Conservation (phyloP, 2,329 filamentous ascomycete genomes). For the Fusarium nurragi region DNA sequence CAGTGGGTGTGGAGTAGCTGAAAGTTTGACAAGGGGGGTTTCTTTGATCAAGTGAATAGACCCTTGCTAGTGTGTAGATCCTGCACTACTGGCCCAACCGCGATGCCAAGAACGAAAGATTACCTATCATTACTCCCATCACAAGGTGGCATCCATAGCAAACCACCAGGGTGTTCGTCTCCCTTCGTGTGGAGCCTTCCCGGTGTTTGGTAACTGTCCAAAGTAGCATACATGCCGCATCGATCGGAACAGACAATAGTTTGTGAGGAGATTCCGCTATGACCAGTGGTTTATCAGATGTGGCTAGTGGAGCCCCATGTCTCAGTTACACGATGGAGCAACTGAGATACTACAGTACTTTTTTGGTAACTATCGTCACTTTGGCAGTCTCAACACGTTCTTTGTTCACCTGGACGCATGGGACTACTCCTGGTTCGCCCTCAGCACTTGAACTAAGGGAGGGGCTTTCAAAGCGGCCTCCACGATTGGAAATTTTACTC, state of each 20-base stretch:
- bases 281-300: not conserved
- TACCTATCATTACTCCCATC: not conserved
- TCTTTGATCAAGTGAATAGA: not conserved
- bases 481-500: not conserved
- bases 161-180: not conserved
- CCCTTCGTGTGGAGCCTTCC: not conserved
- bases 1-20: conserved; percentile 5
- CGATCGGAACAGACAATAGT: not conserved
- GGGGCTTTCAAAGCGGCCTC: not conserved
- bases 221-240: not conserved
- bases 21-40: conserved; percentile 1
- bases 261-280: not conserved
- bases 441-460: not conserved
- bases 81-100: not conserved
- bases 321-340: conserved; percentile 2
- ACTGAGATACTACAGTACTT: not conserved
- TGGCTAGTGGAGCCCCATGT: not conserved
- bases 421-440: not conserved
- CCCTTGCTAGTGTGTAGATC: conserved; percentile 3
- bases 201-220: not conserved
- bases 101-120: not conserved
- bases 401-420: not conserved
- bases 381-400: not conserved
- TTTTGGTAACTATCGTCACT: not conserved
- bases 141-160: not conserved